Evolutionary conservation across 768 basidiomycete species (phyloP).

Genomic region (Artomyces pyxidatus): DNA sequence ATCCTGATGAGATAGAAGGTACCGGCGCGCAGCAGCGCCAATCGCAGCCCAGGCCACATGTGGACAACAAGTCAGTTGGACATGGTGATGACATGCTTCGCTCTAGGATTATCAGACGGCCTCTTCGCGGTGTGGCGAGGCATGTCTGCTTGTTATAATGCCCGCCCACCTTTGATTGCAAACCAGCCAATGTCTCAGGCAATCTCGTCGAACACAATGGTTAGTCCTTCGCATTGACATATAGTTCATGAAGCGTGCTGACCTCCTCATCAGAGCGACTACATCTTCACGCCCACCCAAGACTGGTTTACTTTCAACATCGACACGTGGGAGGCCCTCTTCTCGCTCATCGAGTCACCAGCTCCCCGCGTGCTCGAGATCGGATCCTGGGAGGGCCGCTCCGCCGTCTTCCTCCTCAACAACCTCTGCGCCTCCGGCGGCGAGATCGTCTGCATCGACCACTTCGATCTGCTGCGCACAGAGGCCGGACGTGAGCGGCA

Average conservation of each 20-base stretch:
- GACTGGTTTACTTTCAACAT: constrained; percentile 49
- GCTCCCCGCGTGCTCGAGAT: constrained; percentile 46
- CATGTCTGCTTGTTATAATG: too few species aligned
- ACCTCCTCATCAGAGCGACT: constrained; percentile 11
- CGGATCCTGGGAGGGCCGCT: constrained; percentile 59
- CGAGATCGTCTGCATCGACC: constrained; percentile 47
- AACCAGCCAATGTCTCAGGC: too few species aligned
- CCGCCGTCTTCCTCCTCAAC: constrained; percentile 45
- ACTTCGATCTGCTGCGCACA: constrained; percentile 47
- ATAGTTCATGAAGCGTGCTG: background rate
- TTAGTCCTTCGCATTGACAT: background rate
- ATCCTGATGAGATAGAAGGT: too few species aligned
- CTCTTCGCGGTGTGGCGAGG: too few species aligned
- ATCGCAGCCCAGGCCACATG: too few species aligned
- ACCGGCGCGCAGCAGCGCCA: too few species aligned
- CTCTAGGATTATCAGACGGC: too few species aligned
- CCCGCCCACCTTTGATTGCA: too few species aligned
- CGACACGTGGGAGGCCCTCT: constrained; percentile 34
- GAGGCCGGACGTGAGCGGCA: constrained; percentile 38
- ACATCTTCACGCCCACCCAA: constrained; percentile 42
- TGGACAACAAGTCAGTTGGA: too few species aligned
- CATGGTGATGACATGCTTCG: too few species aligned
- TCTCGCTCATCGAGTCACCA: constrained; percentile 29
- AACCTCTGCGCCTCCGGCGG: constrained; percentile 37
- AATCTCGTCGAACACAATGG: background rate